Conservation (phyloP, 352 stramenopile genomes). For the Phytophthora megakarya region DNA sequence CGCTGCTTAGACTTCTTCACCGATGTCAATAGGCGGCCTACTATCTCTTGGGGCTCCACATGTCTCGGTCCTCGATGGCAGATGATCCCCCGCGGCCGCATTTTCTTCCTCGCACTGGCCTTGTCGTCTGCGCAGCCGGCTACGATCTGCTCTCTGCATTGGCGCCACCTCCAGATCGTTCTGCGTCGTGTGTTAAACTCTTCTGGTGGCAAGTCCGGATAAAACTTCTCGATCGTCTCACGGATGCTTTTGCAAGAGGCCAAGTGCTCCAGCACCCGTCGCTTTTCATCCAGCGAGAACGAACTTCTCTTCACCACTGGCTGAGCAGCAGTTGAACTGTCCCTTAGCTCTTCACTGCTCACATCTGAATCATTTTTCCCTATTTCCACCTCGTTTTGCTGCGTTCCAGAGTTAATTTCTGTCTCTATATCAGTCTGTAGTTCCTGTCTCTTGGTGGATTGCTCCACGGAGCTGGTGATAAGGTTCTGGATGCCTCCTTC, state of each 20-base stretch:
- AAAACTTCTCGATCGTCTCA: slow-evolving; percentile 28
- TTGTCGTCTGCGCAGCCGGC: slow-evolving; percentile 31
- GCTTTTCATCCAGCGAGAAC: slow-evolving; percentile 32
- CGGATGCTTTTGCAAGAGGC: slow-evolving; percentile 16
- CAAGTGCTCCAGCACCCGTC: slow-evolving; percentile 31
- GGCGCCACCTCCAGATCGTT: slow-evolving; percentile 25
- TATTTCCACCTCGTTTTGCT: neutral
- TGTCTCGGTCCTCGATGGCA: slow-evolving; percentile 23
- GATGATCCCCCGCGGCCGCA: slow-evolving; percentile 33
- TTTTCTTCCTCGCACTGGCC: slow-evolving; percentile 39
- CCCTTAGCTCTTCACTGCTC: neutral
- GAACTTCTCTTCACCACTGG: slow-evolving; percentile 7
- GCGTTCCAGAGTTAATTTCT: neutral
- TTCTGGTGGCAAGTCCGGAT: slow-evolving; percentile 20
- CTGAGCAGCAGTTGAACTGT: neutral
- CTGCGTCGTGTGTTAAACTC: slow-evolving; percentile 29
- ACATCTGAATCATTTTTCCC: neutral
- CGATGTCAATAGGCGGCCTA: slow-evolving; percentile 26
- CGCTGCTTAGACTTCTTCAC: slow-evolving; percentile 24
- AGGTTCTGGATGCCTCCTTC: slow-evolving; percentile 16
- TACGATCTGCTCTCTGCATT: slow-evolving; percentile 31
- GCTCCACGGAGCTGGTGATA: slow-evolving; percentile 18
- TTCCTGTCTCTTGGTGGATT: slow-evolving; percentile 10
- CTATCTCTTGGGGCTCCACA: slow-evolving; percentile 26
- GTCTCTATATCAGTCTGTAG: slow-evolving; percentile 5